Evolutionary conservation across 495 filamentous ascomycete genomes (phyloP), one percentile per base, ranked within the genome.

Genomic region (Glarea lozoyensis): DNA sequence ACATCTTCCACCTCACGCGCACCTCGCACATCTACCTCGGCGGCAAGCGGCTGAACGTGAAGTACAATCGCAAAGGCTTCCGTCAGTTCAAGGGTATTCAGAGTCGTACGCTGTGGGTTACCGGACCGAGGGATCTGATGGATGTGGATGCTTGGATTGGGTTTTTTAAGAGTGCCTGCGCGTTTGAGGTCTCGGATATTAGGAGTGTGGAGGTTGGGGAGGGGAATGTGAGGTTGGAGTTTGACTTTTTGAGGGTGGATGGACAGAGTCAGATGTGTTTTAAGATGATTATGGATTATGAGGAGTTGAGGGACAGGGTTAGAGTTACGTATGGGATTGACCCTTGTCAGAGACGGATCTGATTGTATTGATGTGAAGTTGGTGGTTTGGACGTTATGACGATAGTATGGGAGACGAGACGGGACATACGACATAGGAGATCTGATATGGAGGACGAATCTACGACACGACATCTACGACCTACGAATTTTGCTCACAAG

Each of bases 211-310:
- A 34, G n/a, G 4, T 4, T 13, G 31, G 12, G 6, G 4, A 55
- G 43, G 43, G 46, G 50, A 48, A 23, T 54, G 49, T 24, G 54
- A 53, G 42, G 53, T 52, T 53, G 56, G 57, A 51, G 54, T 58
- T 20, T 2, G 18, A 33, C 11, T 13, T 17, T 36, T 29, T 36
- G 32, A 40, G 2, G 13, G 13, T n/a, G 22, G 22, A 21, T 9
- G 10, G 25, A 12, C 15, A 20, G 24, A 20, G 32, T 42, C 31
- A 9, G 25, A 31, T 24, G 38, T 27, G 6, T 32, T 29, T 17
- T 25, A 22, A 32, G 23, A 10, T 3, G 24, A 24, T 17, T 45
- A 12, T 3, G 3, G n/a, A 24, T n/a, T 11, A 34, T 13, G 3
- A 5, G 13, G n/a, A 22, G 19, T 21, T 25, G 33, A 17, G 2